Evolutionary conservation across 2,329 filamentous ascomycete genomes (phyloP).

Genomic region (Diatrype stigma): DNA sequence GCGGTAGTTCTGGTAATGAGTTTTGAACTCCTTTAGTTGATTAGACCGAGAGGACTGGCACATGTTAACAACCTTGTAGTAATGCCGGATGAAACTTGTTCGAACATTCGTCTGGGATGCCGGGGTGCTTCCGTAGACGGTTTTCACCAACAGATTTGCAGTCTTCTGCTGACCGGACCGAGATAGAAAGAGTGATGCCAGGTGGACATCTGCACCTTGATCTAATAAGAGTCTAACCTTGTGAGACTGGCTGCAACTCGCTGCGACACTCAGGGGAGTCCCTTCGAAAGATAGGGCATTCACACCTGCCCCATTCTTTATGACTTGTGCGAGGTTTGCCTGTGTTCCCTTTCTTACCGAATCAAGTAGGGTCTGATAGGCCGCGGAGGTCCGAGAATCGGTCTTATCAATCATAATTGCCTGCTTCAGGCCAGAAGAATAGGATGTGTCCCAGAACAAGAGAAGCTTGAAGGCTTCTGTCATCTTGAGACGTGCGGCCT

Average conservation of each 20-base stretch:
- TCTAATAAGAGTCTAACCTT: slow-evolving; percentile 3
- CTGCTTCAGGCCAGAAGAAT: background rate
- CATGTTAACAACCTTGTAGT: background rate
- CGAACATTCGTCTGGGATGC: slow-evolving; percentile 1
- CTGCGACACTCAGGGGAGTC: slow-evolving; percentile 2
- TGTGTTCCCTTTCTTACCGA: background rate
- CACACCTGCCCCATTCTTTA: background rate
- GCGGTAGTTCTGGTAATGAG: background rate
- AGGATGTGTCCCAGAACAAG: slow-evolving; percentile 1
- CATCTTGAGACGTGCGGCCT: background rate
- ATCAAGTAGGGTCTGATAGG: background rate
- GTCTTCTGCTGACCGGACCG: slow-evolving; percentile 2
- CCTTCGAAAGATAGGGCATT: slow-evolving; percentile 3
- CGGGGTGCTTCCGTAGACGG: background rate
- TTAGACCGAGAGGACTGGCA: background rate
- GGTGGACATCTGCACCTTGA: slow-evolving; percentile 4
- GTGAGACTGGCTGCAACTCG: background rate
- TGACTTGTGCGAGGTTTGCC: background rate
- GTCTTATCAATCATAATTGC: background rate
- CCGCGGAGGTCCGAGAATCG: background rate
- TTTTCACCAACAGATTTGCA: slow-evolving; percentile 2
- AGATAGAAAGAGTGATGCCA: slow-evolving; percentile 3
- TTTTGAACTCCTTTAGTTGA: slow-evolving; percentile 1
- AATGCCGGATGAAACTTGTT: slow-evolving; percentile 4
- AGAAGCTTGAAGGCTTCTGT: slow-evolving; percentile 1